A percentile compares a stretch with the other conserved stretches of the same genome.
phyloP scores from a whole-genome alignment of 2,329 filamentous ascomycete genomes.

The Penicillium sp. region DNA sequence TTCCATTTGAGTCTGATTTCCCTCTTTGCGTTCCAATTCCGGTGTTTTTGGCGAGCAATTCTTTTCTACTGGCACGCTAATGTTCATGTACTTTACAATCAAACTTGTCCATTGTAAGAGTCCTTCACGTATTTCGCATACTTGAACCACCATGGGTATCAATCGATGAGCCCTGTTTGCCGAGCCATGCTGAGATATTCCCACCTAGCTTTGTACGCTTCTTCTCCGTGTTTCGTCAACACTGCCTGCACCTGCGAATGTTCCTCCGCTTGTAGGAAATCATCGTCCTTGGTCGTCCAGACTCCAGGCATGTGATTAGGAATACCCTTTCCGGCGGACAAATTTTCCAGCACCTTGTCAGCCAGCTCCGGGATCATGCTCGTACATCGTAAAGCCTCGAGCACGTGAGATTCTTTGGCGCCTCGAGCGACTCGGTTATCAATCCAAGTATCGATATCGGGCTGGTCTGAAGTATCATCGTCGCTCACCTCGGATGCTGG shows the following conservation, averaged over 20 bases:
- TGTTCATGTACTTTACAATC: conserved; percentile 1
- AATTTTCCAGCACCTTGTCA: conserved; percentile 35
- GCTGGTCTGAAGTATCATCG: conserved; percentile 14
- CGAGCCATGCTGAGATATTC: conserved; percentile 37
- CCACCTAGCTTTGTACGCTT: conserved; percentile 36
- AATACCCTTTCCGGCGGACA: conserved; percentile 35
- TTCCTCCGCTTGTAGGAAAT: conserved; percentile 35
- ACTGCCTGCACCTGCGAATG: conserved; percentile 35
- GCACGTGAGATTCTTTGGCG: conserved; percentile 31
- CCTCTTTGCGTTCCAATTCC: conserved; percentile 6
- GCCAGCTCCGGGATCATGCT: conserved; percentile 43
- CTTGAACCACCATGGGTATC: neutral
- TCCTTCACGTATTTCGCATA: neutral
- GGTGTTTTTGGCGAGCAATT: conserved; percentile 5
- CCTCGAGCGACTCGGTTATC: conserved; percentile 33
- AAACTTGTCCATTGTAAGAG: neutral
- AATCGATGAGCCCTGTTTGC: conserved; percentile 19
- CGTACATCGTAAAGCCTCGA: conserved; percentile 39
- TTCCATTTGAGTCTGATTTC: neutral
- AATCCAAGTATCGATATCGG: conserved; percentile 43
- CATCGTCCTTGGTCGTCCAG: conserved; percentile 50
- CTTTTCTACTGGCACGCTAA: conserved; percentile 3
- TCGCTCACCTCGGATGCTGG: conserved; percentile 22
- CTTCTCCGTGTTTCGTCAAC: conserved; percentile 47
- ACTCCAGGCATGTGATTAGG: conserved; percentile 45